Percentiles rank a stretch among this genome's conserved stretches.
These are phyloP conservation scores for Solanum virginianum DNA, from an alignment of 257 asterid genomes.

Conservation along the genomic window DNA sequence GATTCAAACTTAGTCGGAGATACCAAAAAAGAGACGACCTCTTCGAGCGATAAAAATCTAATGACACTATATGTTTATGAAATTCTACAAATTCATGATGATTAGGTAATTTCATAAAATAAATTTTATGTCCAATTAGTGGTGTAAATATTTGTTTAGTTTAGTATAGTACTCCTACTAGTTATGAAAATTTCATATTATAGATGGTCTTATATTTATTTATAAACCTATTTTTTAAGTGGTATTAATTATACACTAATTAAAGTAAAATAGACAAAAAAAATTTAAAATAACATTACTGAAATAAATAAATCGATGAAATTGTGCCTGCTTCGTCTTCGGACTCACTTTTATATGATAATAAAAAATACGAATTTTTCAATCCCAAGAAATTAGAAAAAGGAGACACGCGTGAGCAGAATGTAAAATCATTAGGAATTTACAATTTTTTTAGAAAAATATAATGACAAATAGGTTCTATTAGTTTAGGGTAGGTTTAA, in stretches of 20 bases:
- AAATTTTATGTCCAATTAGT: neutral
- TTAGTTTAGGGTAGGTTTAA: neutral
- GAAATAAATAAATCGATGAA: no score
- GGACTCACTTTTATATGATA: no score
- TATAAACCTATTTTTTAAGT: no score
- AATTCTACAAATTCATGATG: neutral
- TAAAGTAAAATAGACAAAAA: no score
- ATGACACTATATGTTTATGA: neutral
- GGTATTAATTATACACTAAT: no score
- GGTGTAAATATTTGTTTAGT: neutral
- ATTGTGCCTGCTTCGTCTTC: no score
- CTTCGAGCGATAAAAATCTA: neutral
- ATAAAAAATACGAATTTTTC: no score
- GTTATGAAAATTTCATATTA: no score
- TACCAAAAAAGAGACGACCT: neutral
- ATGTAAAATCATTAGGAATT: neutral
- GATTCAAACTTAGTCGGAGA: no score
- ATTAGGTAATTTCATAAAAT: neutral
- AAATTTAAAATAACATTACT: no score
- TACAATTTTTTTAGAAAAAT: neutral
- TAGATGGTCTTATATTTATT: no score
- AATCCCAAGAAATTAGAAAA: neutral
- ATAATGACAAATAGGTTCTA: neutral
- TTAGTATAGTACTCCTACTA: no score
- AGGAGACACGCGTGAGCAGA: neutral